Base-by-base conservation (phyloP, 768 basidiomycete genomes). In the Crucibulum laeve region DNA sequence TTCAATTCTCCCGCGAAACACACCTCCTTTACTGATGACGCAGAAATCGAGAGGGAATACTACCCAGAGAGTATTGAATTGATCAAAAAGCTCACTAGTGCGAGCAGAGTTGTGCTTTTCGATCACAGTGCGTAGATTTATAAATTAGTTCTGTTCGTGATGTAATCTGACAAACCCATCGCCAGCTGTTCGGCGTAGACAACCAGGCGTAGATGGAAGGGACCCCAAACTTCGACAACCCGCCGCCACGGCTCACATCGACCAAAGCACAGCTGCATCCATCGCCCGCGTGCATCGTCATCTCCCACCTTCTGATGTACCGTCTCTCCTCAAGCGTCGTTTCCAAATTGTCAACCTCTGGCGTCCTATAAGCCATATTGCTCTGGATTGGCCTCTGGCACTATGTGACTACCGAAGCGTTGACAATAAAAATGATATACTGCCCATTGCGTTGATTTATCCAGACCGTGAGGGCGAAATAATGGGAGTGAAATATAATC, bases 311-410 rank as follows among this genome's bases (percentile, higher is more conserved):
- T 55, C 54, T 0, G 76, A 80, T 3, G 77, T 54, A 0, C 58
- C 65, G 2, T 60, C 59, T 13, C 65, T 79, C 24, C 57, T 79
- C 13, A 57, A 67, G 45, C 63, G 65, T 15, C 71, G 77, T 1
- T 78, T 76, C 63, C 77, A 79, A 44, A 77, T 81, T 24, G 71
- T 82, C 45, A 82, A 80, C 50, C 64, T 82, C 21, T 82, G 80
- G 80, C 63, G 80, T 3, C 78, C 80, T 4, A 79, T 80, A 37
- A 54, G n/a, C n/a, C 56, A 73, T 45, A 55, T 71, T 0, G 78
- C 75, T 0, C 38, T 63, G 5, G 78, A 80, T 47, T 71, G 67
- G 65, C 79, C 79, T 0, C 60, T 80, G 4, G 70, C 68, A 0
- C 51, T 80, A 4, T 77, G 77, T 44, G 77, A 82, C 50, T 79